These are phyloP conservation scores for Brassica rapa DNA, from an alignment of 345 rosid species.

Conservation along the genomic window DNA sequence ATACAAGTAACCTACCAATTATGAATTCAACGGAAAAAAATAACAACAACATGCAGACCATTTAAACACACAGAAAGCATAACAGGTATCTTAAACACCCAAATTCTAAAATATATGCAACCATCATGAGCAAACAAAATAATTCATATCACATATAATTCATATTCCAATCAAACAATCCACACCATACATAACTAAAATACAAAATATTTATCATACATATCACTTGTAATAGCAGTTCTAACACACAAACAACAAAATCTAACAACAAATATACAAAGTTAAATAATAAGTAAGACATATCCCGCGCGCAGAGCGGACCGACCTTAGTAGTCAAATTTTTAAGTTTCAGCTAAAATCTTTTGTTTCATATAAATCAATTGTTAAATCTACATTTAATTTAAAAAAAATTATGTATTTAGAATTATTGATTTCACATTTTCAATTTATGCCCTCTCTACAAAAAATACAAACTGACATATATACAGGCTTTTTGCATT, in stretches of 20 bases:
- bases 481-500: neutral
- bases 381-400: neutral
- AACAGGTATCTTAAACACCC: neutral
- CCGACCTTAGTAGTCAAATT: neutral
- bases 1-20: neutral
- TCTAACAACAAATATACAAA: neutral
- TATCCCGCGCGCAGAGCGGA: no score
- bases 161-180: neutral
- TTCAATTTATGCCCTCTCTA: neutral
- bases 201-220: neutral
- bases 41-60: neutral
- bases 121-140: neutral
- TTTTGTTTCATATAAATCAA: neutral
- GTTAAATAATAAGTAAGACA: neutral
- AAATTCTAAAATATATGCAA: neutral
- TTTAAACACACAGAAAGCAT: neutral
- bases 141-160: neutral
- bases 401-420: no score
- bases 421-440: neutral
- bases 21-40: neutral
- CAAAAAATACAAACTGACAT: neutral
- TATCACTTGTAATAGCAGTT: neutral
- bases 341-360: neutral
- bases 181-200: neutral
- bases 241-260: neutral